Base-by-base conservation (phyloP, 345 rosid genomes). In the Acer yangbiense region DNA sequence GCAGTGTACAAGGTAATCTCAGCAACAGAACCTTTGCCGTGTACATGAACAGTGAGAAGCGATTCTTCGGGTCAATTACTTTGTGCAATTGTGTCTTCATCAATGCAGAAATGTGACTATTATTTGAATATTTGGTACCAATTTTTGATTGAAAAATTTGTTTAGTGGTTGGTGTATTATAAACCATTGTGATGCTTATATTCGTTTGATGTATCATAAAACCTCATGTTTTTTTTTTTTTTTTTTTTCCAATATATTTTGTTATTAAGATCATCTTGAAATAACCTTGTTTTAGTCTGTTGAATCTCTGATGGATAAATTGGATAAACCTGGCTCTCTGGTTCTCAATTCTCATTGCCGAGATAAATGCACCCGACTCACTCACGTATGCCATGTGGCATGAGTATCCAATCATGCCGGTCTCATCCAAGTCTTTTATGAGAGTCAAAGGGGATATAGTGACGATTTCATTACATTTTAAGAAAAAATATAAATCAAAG, bases 141-240 rank as follows among this genome's bases (percentile, higher is more conserved):
- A 79, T 82, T 82, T 80, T 82, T 82, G 79, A 61, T 73, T 73
- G 44, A 48, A 77, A 72, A 80, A 83, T 80, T 85, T 69, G 79
- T 78, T 82, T 35, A 35, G 39, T 35, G 39, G 44, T 27, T 75
- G 76, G 44, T 41, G 72, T 63, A 71, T 52, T 32, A 69, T 64
- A 43, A 68, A 46, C 60, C 50, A 10, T 64, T 64, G 61, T 64
- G 25, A 46, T 48, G 63, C 73, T 54, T 29, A 3, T 71, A 60
- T 60, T 18, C 3, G 75, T 69, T 61, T 70, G 80, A 55, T 55
- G 68, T 63, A 46, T 50, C 16, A 57, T 46, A 23, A 27, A 60
- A 27, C 39, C 25, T 13, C 68, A 65, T 14, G 35, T 73, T 62
- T 8, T 35, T 32, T 32, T 4, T 27, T 27, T 27, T 27, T 27